A percentile compares a stretch with the other conserved stretches of the same genome.
These are phyloP conservation scores for Alternaria novae-zelandiae DNA, from an alignment of 2,329 filamentous ascomycete genomes.

Conservation along the genomic window DNA sequence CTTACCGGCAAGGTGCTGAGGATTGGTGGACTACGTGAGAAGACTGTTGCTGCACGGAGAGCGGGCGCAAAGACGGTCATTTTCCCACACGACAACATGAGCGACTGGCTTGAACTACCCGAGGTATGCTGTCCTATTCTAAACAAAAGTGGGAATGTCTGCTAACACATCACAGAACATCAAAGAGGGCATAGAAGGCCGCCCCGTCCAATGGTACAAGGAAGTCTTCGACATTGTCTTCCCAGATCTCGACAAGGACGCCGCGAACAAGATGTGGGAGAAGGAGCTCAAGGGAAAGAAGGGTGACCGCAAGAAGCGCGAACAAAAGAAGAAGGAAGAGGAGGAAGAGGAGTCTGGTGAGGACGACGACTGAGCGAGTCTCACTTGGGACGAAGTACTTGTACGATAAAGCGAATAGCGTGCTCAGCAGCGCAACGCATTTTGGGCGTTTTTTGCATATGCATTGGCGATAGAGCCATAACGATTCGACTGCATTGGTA, in stretches of 20 bases:
- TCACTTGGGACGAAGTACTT: slow-evolving; percentile 13
- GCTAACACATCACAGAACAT: slow-evolving; percentile 74
- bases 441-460: slow-evolving; percentile 15
- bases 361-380: slow-evolving; percentile 37
- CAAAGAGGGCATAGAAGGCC: slow-evolving; percentile 92
- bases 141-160: background rate
- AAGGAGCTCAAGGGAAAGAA: slow-evolving; percentile 58
- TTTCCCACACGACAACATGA: slow-evolving; percentile 94
- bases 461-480: background rate
- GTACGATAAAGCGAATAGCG: slow-evolving; percentile 1
- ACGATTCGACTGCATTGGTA: slow-evolving; percentile 3
- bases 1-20: slow-evolving; percentile 95
- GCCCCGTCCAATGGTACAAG: slow-evolving; percentile 88
- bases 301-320: slow-evolving; percentile 44
- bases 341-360: slow-evolving; percentile 52
- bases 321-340: slow-evolving; percentile 53
- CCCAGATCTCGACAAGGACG: slow-evolving; percentile 74
- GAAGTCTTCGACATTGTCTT: slow-evolving; percentile 95
- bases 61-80: slow-evolving; percentile 93
- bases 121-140: slow-evolving; percentile 69
- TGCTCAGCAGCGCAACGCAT: slow-evolving; percentile 13
- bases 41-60: slow-evolving; percentile 92
- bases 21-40: slow-evolving; percentile 93
- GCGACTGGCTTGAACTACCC: slow-evolving; percentile 95
- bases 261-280: slow-evolving; percentile 76